Evolutionary conservation across 306 rosid genomes (phyloP), one percentile per base, ranked within the genome.

Genomic region (Carpinus fangiana): DNA sequence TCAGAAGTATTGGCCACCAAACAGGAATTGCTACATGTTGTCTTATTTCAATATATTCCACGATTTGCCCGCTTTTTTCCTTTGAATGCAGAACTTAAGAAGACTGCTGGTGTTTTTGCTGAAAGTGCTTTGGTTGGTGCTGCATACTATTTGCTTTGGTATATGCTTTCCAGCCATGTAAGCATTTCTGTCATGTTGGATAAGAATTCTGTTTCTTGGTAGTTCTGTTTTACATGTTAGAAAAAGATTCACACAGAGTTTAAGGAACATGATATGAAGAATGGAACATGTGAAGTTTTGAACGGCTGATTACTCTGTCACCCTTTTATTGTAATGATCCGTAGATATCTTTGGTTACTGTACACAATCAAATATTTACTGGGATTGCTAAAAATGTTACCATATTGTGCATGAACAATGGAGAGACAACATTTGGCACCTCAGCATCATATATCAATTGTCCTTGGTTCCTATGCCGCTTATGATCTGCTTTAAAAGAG

Each of bases 111-210:
- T 73, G 92, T 90, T 64, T 90, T 95, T 47, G 88, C 98, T 59
- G 93, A 90, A 78, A 90, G 90, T 83, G 98, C 98, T 55, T 85
- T 91, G 79, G 84, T 90, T 1, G 97, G 97, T 45, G 97, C 98
- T 71, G 87, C 87, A 12, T 91, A 92, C 90, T 92, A 95, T 87
- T 81, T 95, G 89, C 89, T 92, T 23, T 85, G 93, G 89, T 92
- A 87, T 70, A 81, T 95, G 89, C 96, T 95, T 80, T 91, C 95
- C 66, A 90, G 96, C 78, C 98, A 95, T 81, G 98, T 95, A 85
- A 87, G 93, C 80, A 8, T 45, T 36, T n/a, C 75, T 23, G 12
- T 76, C 76, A 12, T 70, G 51, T 21, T 26, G 45, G 16, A 51
- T 80, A 68, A 56, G 23, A 36, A 47, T 55, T 73, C 28, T 73